Percentiles rank a stretch among this genome's conserved stretches.
phyloP scores from a whole-genome alignment of 768 basidiomycete genomes.

The Solioccasus polychromus region DNA sequence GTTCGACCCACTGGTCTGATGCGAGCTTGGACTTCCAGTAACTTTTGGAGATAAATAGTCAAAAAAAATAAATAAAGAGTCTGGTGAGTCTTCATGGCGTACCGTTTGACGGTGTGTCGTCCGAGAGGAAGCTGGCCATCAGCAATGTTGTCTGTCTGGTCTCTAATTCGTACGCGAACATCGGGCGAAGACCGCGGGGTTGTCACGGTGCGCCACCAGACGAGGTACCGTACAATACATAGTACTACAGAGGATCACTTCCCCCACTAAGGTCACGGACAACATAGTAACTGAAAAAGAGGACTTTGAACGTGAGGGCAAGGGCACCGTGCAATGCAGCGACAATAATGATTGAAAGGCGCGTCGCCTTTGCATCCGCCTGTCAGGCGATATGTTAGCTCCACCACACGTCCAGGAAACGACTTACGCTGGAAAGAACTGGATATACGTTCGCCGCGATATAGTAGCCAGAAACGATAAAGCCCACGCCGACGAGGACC shows the following conservation, averaged over 20 bases:
- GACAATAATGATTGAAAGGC: conserved; percentile 77
- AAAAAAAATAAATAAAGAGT: no score
- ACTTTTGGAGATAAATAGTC: background rate
- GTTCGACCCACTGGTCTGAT: conserved; percentile 27
- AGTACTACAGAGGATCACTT: conserved; percentile 21
- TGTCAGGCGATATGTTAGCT: conserved; percentile 25
- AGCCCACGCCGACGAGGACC: conserved; percentile 71
- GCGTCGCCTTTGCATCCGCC: conserved; percentile 86
- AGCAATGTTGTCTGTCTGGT: no score
- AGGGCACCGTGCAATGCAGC: conserved; percentile 73
- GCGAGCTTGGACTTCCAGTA: background rate
- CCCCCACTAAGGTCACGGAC: conserved; percentile 36
- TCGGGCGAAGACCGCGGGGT: no score
- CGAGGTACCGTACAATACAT: no score
- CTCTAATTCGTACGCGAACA: no score
- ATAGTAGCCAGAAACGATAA: conserved; percentile 84
- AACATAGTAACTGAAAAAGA: conserved; percentile 64
- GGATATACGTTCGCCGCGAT: conserved; percentile 85
- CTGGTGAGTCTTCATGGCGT: no score
- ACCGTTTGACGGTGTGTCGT: no score
- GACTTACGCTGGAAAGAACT: conserved; percentile 74
- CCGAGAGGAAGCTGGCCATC: no score
- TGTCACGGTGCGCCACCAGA: no score
- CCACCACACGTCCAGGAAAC: background rate
- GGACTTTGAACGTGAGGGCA: conserved; percentile 76